Evolutionary conservation across 192 early-diverging fungal species (phyloP).

Genomic region (Haplosporangium gracile): DNA sequence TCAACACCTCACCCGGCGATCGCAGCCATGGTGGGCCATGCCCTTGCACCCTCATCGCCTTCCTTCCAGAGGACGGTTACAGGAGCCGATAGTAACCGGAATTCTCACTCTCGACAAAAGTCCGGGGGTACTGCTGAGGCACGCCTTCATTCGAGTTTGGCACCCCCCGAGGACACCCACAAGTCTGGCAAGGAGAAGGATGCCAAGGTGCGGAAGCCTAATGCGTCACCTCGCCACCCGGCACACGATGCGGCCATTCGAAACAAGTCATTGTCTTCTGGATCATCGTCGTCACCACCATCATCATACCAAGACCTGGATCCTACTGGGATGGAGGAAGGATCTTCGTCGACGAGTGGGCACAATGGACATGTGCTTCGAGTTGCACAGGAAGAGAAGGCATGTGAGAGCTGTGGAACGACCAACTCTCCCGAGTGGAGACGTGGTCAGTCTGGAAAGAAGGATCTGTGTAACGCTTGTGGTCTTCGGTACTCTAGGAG

Average conservation of each 20-base stretch:
- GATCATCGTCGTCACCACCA: slow-evolving; percentile 30
- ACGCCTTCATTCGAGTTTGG: slow-evolving; percentile 2
- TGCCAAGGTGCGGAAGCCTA: slow-evolving; percentile 11
- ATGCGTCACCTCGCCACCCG: slow-evolving; percentile 37
- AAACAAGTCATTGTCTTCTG: slow-evolving; percentile 26
- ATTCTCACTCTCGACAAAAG: slow-evolving; percentile 27
- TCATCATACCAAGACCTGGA: slow-evolving; percentile 23
- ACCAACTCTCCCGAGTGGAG: slow-evolving; percentile 68
- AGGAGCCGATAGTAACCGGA: neutral
- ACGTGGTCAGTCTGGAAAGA: slow-evolving; percentile 67
- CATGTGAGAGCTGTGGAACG: slow-evolving; percentile 65
- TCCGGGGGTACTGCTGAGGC: slow-evolving; percentile 1
- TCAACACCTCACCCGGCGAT: slow-evolving; percentile 53
- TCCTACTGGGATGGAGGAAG: neutral
- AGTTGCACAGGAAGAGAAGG: slow-evolving; percentile 40
- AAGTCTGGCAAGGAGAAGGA: slow-evolving; percentile 11
- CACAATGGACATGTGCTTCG: slow-evolving; percentile 33
- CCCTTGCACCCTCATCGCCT: slow-evolving; percentile 36
- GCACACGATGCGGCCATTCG: slow-evolving; percentile 49
- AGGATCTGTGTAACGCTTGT: slow-evolving; percentile 71
- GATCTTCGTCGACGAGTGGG: neutral
- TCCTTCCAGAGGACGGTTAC: slow-evolving; percentile 30
- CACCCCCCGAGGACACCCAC: slow-evolving; percentile 13
- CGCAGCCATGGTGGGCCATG: slow-evolving; percentile 51
- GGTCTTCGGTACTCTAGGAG: slow-evolving; percentile 63